phyloP scores from a whole-genome alignment of 2,329 filamentous ascomycete species.

The Colletotrichum australisinense region DNA sequence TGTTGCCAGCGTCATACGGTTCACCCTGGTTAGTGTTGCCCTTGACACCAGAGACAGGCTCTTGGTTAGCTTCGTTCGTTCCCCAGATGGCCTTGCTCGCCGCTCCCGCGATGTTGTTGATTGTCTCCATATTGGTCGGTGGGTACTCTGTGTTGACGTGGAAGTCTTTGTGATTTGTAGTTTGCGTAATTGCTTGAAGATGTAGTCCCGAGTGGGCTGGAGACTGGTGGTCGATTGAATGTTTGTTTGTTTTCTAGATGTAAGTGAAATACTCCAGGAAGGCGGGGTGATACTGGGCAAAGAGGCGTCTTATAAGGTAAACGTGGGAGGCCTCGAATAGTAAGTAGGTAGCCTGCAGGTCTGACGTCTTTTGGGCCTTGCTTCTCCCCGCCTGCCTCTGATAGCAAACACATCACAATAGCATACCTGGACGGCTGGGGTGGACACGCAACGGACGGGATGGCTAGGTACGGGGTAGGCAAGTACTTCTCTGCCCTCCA shows the following conservation, averaged over 20 bases:
- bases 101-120: constrained; percentile 63
- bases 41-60: constrained; percentile 78
- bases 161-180: background rate
- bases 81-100: constrained; percentile 58
- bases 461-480: background rate
- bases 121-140: constrained; percentile 68
- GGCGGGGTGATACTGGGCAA: constrained; percentile 4
- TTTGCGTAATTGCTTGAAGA: background rate
- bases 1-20: constrained; percentile 84
- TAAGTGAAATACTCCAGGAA: background rate
- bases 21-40: constrained; percentile 76
- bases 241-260: background rate
- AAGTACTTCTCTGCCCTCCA: background rate
- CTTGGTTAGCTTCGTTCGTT: constrained; percentile 55
- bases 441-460: background rate
- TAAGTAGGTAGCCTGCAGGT: background rate
- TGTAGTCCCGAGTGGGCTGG: background rate
- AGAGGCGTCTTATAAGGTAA: constrained; percentile 19
- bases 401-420: background rate
- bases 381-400: background rate
- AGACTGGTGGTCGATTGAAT: background rate
- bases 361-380: constrained; percentile 27
- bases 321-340: background rate
- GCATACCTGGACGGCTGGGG: constrained; percentile 4
- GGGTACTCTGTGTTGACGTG: background rate